phyloP scores from a whole-genome alignment of 129 eudicot genomes.

The Helianthus tuberosus region DNA sequence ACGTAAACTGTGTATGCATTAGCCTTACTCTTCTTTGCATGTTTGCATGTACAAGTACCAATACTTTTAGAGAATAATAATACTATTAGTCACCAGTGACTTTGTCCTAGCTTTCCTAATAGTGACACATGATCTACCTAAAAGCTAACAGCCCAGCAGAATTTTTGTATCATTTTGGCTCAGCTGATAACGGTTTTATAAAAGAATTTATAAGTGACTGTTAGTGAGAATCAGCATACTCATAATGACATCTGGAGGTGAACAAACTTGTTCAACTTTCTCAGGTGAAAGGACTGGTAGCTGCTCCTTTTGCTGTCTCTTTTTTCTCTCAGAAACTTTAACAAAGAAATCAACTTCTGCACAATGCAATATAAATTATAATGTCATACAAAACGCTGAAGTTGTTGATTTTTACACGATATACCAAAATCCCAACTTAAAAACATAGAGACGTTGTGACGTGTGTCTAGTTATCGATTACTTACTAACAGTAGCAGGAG shows the following conservation, averaged over 20 bases:
- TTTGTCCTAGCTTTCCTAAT: not conserved
- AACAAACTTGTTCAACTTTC: slow-evolving; percentile 34
- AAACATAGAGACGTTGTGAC: slow-evolving; percentile 1
- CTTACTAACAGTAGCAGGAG: slow-evolving; percentile 63
- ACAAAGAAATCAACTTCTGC: slow-evolving; percentile 57
- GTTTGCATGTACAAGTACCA: no score
- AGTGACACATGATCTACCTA: slow-evolving; percentile 13
- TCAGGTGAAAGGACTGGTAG: slow-evolving; percentile 41
- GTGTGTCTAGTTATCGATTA: slow-evolving; percentile 29
- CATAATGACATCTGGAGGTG: slow-evolving; percentile 43
- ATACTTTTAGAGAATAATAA: no score
- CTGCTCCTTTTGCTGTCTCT: slow-evolving; percentile 51
- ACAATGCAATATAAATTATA: slow-evolving; percentile 17
- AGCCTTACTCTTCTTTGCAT: not conserved
- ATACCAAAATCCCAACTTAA: slow-evolving; percentile 20
- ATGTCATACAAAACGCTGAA: not conserved
- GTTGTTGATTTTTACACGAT: slow-evolving; percentile 3
- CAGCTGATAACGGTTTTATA: slow-evolving; percentile 1
- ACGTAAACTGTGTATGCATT: not conserved
- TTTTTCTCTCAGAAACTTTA: slow-evolving; percentile 53
- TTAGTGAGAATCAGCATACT: slow-evolving; percentile 41
- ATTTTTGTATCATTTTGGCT: slow-evolving; percentile 7
- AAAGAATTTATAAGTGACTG: not conserved
- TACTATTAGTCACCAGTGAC: no score
- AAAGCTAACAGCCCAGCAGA: slow-evolving; percentile 1